phyloP scores from a whole-genome alignment of 768 basidiomycete species.

The Serendipita sp. region DNA sequence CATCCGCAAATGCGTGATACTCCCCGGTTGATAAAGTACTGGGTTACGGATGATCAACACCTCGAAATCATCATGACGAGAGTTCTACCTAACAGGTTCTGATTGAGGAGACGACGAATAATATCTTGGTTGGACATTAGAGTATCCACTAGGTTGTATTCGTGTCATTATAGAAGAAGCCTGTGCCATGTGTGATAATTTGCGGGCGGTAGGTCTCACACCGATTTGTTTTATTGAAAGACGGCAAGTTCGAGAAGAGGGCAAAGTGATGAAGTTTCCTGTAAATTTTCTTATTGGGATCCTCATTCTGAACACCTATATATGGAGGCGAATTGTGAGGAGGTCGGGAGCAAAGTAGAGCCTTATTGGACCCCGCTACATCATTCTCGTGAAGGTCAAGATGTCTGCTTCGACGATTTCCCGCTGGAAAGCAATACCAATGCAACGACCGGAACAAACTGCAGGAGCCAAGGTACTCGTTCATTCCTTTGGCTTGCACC shows the following conservation, averaged over 20 bases:
- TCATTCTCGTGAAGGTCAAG: not conserved
- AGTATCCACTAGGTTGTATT: no score
- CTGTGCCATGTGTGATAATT: no score
- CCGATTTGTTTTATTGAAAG: no score
- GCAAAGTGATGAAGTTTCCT: not conserved
- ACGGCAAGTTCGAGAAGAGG: not conserved
- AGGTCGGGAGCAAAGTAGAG: no score
- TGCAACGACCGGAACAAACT: constrained; percentile 21
- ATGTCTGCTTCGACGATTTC: constrained; percentile 56
- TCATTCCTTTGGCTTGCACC: constrained; percentile 18
- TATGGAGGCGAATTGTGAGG: no score
- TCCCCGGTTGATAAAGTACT: constrained; percentile 34
- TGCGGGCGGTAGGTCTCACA: no score
- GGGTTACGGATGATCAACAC: not conserved
- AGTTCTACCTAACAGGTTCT: constrained; percentile 6
- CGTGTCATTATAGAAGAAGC: no score
- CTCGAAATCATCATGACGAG: not conserved
- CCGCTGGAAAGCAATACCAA: constrained; percentile 59
- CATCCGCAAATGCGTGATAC: constrained; percentile 61
- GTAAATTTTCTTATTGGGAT: not conserved
- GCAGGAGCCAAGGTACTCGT: constrained; percentile 51
- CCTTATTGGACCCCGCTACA: no score
- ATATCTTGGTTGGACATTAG: not conserved
- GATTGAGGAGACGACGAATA: constrained; percentile 14
- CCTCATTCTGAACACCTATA: not conserved